Percentiles rank a stretch among this genome's conserved stretches.
phyloP scores from a whole-genome alignment of 345 rosid genomes.

The Ceriops decandra region DNA sequence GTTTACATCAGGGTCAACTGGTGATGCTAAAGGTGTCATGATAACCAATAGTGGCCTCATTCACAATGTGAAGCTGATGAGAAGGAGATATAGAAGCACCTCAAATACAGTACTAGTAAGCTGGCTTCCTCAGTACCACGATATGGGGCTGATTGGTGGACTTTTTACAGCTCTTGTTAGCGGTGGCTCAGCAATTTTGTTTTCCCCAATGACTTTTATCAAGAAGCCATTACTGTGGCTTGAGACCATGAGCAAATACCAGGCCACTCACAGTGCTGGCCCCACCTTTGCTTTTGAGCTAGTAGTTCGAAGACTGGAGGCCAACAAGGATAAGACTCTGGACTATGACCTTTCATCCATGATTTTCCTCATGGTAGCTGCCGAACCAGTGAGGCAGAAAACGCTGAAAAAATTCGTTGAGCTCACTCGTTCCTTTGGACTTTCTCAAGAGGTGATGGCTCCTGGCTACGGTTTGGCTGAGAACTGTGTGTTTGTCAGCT shows the following conservation, averaged over 20 bases:
- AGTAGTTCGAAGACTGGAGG: conserved; percentile 49
- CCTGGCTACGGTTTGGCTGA: conserved; percentile 78
- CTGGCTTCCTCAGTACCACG: conserved; percentile 82
- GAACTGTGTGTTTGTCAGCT: conserved; percentile 67
- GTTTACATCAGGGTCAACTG: conserved; percentile 69
- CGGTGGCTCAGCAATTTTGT: conserved; percentile 54
- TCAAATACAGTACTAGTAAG: conserved; percentile 56
- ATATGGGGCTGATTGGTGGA: conserved; percentile 74
- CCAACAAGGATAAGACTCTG: conserved; percentile 33
- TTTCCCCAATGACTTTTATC: conserved; percentile 59
- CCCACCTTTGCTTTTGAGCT: conserved; percentile 69
- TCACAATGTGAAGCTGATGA: conserved; percentile 65
- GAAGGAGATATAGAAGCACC: conserved; percentile 47
- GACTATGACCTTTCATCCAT: conserved; percentile 60
- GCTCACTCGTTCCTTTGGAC: conserved; percentile 49
- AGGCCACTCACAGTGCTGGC: conserved; percentile 65
- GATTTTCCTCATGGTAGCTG: conserved; percentile 66
- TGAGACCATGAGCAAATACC: conserved; percentile 47
- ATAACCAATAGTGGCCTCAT: conserved; percentile 61
- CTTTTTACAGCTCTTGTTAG: conserved; percentile 60
- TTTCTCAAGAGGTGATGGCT: conserved; percentile 63
- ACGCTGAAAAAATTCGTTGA: conserved; percentile 52
- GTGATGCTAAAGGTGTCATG: conserved; percentile 72
- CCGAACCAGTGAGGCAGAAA: conserved; percentile 64
- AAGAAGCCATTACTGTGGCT: conserved; percentile 66